Base-by-base conservation (phyloP, 2,329 filamentous ascomycete genomes). In the Lasiodiplodia hormozganensis region DNA sequence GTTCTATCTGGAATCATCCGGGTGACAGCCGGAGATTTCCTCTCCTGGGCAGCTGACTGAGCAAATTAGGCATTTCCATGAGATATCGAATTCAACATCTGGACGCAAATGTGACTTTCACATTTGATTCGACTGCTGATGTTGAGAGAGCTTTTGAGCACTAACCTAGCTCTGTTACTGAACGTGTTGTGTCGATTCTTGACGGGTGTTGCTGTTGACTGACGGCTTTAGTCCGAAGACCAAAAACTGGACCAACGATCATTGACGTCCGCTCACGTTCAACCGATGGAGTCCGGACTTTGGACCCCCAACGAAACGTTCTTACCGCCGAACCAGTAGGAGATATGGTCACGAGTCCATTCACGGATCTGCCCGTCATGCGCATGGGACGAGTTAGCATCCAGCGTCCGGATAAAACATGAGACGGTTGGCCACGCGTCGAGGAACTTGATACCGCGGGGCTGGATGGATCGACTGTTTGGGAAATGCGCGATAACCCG, bases 401-500 rank as follows among this genome's bases (percentile, higher is more conserved):
- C 43, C 8, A 21, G n/a, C 18, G 25, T n/a, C 8, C 28, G 28
- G 25, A 28, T 34, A 31, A 21, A 21, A 18, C 16, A n/a, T 34
- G 53, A 16, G 53, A 12, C 18, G 31, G 25, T 10, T 5, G 25
- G 16, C 28, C 52, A 56, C 53, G 53, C 53, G 53, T 56, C 52
- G 28, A 36, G 36, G 25, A 28, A 23, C 10, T 23, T 23, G 25
- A 31, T 53, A 21, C 43, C 43, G 43, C 43, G 11, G 23, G 51
- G 51, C 16, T 31, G 51, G 28, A 31, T 31, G 6, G 18, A 8
- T 60, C 21, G 36, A 60, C 36, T 7, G 21, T 38, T 47, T n/a
- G 23, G 57, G 57, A 43, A 47, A 25, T 60, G 57, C 38, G 23
- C 23, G 38, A 60, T 60, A 47, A 10, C 43, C n/a, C 43, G n/a